phyloP scores from a whole-genome alignment of 768 basidiomycete species.

The Suillus ampliporus region DNA sequence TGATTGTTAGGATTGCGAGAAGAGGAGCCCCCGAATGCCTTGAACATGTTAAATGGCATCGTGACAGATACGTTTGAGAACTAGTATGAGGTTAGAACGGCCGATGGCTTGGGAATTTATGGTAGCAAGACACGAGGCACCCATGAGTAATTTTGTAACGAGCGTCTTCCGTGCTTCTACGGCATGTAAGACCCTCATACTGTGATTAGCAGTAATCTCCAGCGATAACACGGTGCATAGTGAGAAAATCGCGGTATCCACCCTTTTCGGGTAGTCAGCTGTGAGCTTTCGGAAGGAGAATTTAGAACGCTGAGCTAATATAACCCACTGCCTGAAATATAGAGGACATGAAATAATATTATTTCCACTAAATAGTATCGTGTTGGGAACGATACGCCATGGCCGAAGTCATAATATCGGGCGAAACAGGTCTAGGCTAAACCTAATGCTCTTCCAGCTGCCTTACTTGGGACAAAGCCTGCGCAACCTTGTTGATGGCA shows the following conservation, averaged over 20 bases:
- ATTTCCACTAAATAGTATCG: neutral
- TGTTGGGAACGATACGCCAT: neutral
- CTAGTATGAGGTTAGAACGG: constrained; percentile 19
- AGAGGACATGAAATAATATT: no score
- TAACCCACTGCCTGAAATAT: neutral
- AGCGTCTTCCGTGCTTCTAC: constrained; percentile 13
- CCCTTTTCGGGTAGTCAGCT: neutral
- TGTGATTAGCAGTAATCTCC: neutral
- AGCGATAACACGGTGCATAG: neutral
- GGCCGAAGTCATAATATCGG: neutral
- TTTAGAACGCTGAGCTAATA: neutral
- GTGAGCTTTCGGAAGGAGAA: neutral
- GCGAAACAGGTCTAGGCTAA: constrained; percentile 3
- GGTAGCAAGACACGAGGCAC: constrained; percentile 35
- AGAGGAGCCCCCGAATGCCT: constrained; percentile 36
- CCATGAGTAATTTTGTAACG: constrained; percentile 15
- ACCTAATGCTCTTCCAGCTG: constrained; percentile 52
- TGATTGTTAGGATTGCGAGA: constrained; percentile 36
- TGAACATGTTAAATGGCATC: constrained; percentile 45
- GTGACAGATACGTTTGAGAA: constrained; percentile 27
- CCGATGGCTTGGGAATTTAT: constrained; percentile 31
- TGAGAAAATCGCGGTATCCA: neutral
- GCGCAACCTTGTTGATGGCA: constrained; percentile 66
- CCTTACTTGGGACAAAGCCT: constrained; percentile 64
- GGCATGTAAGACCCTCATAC: neutral